phyloP scores from a whole-genome alignment of 2,329 filamentous ascomycete species.

The Dothistroma pini region DNA sequence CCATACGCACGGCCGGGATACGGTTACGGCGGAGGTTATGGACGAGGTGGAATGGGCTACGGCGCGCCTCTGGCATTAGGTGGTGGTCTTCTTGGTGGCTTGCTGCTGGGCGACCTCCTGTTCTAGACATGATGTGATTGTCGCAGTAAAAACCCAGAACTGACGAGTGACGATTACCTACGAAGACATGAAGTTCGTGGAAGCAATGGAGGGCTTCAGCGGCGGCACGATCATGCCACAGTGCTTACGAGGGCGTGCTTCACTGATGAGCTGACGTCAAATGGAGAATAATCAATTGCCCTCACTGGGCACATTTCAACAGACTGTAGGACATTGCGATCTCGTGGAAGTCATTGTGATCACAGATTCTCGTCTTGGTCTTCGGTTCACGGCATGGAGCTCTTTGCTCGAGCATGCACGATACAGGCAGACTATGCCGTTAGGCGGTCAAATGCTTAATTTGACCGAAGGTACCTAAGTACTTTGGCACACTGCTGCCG shows the following conservation, averaged over 20 bases:
- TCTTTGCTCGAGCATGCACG: not conserved
- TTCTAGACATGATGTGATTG: constrained; percentile 11
- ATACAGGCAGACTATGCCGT: not conserved
- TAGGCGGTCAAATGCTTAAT: not conserved
- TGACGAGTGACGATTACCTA: not conserved
- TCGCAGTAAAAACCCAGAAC: not conserved
- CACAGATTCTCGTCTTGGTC: not conserved
- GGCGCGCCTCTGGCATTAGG: constrained; percentile 46
- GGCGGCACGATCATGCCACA: too few species aligned
- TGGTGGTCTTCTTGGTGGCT: constrained; percentile 47
- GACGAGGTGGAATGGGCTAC: constrained; percentile 26
- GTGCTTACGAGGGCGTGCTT: too few species aligned
- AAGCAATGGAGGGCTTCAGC: too few species aligned
- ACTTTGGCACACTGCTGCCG: not conserved
- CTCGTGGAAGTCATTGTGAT: not conserved
- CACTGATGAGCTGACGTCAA: too few species aligned
- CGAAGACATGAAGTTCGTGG: too few species aligned
- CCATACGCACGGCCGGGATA: constrained; percentile 46
- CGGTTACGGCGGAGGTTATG: constrained; percentile 36
- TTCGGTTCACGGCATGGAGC: not conserved
- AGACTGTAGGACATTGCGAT: too few species aligned
- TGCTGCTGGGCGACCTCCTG: constrained; percentile 46
- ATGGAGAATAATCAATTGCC: too few species aligned
- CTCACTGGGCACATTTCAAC: too few species aligned
- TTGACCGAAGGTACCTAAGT: not conserved